Conservation (phyloP, 2,329 filamentous ascomycete species). For the Gnomoniopsis smithogilvyi region DNA sequence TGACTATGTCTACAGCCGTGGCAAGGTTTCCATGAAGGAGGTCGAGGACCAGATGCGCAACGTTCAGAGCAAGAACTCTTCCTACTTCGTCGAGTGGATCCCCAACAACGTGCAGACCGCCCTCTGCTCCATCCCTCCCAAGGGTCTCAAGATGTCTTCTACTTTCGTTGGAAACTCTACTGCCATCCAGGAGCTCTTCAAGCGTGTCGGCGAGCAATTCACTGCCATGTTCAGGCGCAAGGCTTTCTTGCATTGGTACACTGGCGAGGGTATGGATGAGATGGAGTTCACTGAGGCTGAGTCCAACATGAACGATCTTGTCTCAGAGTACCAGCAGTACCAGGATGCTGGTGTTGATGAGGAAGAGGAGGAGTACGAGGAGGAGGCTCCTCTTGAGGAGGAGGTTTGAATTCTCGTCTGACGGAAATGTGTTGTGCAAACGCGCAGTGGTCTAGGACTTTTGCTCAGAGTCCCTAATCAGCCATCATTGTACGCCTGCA, state of each 20-base stretch:
- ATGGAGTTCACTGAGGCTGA: constrained; percentile 99
- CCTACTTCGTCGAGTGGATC: constrained; percentile 99
- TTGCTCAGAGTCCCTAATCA: constrained; percentile 8
- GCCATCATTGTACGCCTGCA: constrained; percentile 13
- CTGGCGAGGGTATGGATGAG: constrained; percentile 99
- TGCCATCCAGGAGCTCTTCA: constrained; percentile 99
- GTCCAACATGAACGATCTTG: constrained; percentile 99
- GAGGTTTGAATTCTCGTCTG: constrained; percentile 45
- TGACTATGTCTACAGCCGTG: constrained; percentile 61
- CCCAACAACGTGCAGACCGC: constrained; percentile 99
- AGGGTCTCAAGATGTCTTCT: constrained; percentile 97
- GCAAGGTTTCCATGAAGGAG: constrained; percentile 99
- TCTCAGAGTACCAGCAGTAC: constrained; percentile 99
- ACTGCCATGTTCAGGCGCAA: constrained; percentile 99
- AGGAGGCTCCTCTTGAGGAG: constrained; percentile 76
- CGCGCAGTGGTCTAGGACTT: constrained; percentile 11
- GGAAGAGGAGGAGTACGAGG: constrained; percentile 92
- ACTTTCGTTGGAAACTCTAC: constrained; percentile 99
- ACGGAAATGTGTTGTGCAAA: constrained; percentile 8
- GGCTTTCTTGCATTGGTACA: constrained; percentile 99
- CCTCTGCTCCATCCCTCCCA: constrained; percentile 96
- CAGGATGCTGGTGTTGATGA: constrained; percentile 98
- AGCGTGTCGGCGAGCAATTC: constrained; percentile 99
- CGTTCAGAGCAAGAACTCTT: constrained; percentile 99
- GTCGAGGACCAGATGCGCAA: constrained; percentile 99